Evolutionary conservation across 2,329 filamentous ascomycete species (phyloP).

Genomic region (Plectosphaerella plurivora): DNA sequence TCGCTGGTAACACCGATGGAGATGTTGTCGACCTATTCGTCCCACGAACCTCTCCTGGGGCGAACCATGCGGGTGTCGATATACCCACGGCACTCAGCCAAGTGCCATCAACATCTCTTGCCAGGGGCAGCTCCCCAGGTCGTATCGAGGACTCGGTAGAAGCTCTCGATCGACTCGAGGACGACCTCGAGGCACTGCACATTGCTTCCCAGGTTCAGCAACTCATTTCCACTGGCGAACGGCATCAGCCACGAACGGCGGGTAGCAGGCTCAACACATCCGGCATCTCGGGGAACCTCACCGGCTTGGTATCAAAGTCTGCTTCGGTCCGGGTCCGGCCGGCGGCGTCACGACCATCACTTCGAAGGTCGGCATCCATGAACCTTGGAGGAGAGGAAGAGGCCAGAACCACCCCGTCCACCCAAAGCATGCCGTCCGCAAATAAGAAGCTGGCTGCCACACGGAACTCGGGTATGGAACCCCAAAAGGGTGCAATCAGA

Average conservation of each 20-base stretch:
- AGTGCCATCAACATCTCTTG: neutral
- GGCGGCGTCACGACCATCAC: constrained; percentile 27
- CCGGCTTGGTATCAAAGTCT: constrained; percentile 20
- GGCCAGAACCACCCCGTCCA: constrained; percentile 16
- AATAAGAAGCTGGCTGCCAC: constrained; percentile 16
- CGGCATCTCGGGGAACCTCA: neutral
- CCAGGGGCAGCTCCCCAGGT: too few relatives aligned
- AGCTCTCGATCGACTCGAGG: constrained; percentile 57
- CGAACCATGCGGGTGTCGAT: neutral
- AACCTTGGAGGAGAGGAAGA: constrained; percentile 23
- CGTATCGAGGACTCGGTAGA: constrained; percentile 63
- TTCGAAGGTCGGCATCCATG: constrained; percentile 38
- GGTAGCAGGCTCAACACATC: neutral
- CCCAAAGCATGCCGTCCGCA: constrained; percentile 12
- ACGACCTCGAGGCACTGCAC: constrained; percentile 52
- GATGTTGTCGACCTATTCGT: neutral
- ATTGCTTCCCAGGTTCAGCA: constrained; percentile 29
- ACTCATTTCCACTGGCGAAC: constrained; percentile 22
- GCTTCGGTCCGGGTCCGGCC: constrained; percentile 38
- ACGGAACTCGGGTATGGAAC: constrained; percentile 33
- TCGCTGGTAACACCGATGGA: neutral
- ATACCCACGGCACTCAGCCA: too few relatives aligned
- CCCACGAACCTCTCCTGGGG: neutral
- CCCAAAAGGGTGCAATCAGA: constrained; percentile 42
- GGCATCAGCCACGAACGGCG: neutral